Percentiles rank a stretch among this genome's conserved stretches.
Evolutionary conservation across 2,329 filamentous ascomycete species (phyloP).

Genomic region (Diplodia mutila): DNA sequence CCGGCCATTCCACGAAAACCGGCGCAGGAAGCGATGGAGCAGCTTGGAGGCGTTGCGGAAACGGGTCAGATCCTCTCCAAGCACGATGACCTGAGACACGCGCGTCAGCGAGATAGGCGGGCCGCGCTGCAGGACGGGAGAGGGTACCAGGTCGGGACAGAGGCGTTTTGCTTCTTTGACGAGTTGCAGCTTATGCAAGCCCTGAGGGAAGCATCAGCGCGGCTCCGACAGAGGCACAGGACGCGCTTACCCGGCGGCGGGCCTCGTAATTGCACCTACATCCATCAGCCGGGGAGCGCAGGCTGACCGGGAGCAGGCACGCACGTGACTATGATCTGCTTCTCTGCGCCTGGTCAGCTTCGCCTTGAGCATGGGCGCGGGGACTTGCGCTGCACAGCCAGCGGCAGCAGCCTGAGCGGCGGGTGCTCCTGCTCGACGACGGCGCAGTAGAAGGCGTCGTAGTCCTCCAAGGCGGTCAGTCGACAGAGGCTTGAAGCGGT

Average conservation of each 20-base stretch:
- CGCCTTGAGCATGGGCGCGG: too few species aligned
- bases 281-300: conserved; percentile 13
- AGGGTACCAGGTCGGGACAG: conserved; percentile 70
- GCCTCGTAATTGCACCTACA: conserved; percentile 78
- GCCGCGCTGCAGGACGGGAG: conserved; percentile 12
- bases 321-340: conserved; percentile 69
- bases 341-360: conserved; percentile 54
- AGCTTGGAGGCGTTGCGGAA: conserved; percentile 87
- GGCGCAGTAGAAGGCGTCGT: conserved; percentile 93
- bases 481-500: neutral
- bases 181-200: conserved; percentile 79
- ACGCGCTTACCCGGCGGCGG: conserved; percentile 58
- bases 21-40: conserved; percentile 72
- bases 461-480: conserved; percentile 41
- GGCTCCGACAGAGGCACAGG: conserved; percentile 1
- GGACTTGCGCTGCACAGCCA: conserved; percentile 71
- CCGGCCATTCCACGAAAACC: conserved; percentile 75
- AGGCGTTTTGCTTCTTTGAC: conserved; percentile 77
- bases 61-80: conserved; percentile 73
- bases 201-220: conserved; percentile 40
- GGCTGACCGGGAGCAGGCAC: conserved; percentile 2
- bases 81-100: conserved; percentile 62
- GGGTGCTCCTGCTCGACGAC: conserved; percentile 84
- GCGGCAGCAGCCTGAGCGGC: conserved; percentile 68
- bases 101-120: conserved; percentile 15